Evolutionary conservation across 441 rosid species (phyloP), one percentile per base, ranked within the genome.

Genomic region (Populus hybrid): DNA sequence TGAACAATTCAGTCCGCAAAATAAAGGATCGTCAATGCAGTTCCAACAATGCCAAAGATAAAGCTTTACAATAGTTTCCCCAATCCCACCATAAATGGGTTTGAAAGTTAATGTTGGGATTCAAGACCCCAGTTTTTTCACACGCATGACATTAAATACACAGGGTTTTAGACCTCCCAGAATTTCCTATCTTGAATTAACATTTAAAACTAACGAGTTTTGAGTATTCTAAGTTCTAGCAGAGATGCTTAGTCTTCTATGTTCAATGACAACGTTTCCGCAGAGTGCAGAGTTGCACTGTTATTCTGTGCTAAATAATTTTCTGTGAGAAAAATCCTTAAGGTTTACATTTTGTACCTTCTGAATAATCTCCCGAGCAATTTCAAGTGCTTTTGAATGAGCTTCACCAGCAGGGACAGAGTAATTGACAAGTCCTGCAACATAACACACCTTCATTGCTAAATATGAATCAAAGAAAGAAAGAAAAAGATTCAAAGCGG

Each of bases 351-450:
- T 26, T 32, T 35, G 35, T 78, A 92, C 96, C 93, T 95, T 95
- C 79, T 89, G 85, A 82, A 86, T 95, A 70, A 95, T 92, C 85
- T 89, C 91, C 65, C 86, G 86, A 32, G 98, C 99, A 79, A 95
- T 81, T 82, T 91, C 94, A 63, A 92, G 86, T 35, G 95, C 99
- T 87, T 91, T 93, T 66, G 61, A 23, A 80, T 84, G 92, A 81
- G 93, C 91, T 77, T 89, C 91, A 65, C 98, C 94, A 0, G 92
- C 87, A 32, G 89, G 86, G 66, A 89, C 97, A 82, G 88, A 87
- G 75, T 89, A 83, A 80, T 95, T 93, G 77, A 85, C 97, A 72
- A 95, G 93, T 23, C 96, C 97, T 91, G 83, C 75, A 77, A 72
- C 64, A 79, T 57, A 32, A 28, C 40, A 35, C 12, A 69, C 26